Evolutionary conservation across 2,329 filamentous ascomycete genomes (phyloP).

Genomic region (Exophiala sp.): DNA sequence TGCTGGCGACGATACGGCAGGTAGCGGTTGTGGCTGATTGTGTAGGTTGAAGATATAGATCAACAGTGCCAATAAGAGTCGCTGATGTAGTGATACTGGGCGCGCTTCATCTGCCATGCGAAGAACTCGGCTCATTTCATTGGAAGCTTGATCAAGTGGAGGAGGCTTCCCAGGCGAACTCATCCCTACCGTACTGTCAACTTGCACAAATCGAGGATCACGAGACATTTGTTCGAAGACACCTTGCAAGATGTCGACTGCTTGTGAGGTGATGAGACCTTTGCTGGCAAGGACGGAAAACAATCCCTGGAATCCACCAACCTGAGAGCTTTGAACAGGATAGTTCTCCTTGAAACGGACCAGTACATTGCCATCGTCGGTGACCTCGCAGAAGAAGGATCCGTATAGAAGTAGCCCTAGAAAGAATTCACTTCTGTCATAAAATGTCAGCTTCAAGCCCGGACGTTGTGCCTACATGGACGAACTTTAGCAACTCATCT

Average conservation of each 20-base stretch:
- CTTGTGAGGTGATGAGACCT: constrained; percentile 10
- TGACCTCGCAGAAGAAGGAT: constrained; percentile 14
- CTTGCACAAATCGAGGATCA: constrained; percentile 1
- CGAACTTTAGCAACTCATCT: constrained; percentile 20
- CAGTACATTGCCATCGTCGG: constrained; percentile 10
- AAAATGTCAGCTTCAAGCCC: not conserved
- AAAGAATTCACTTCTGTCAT: constrained; percentile 20
- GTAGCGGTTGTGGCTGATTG: constrained; percentile 8
- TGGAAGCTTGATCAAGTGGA: not conserved
- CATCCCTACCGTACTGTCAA: not conserved
- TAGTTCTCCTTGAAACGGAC: constrained; percentile 17
- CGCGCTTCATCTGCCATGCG: constrained; percentile 6
- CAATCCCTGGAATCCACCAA: not conserved
- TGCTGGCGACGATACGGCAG: not conserved
- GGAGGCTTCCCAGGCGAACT: not conserved
- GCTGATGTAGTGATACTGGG: constrained; percentile 4
- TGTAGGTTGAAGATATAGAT: constrained; percentile 23
- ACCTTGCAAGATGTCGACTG: constrained; percentile 14
- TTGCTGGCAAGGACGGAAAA: constrained; percentile 11
- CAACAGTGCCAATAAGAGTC: constrained; percentile 14
- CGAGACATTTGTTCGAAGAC: constrained; percentile 9
- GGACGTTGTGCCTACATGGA: not conserved
- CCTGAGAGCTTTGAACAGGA: constrained; percentile 6
- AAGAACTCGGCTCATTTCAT: constrained; percentile 18
- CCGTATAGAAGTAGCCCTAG: constrained; percentile 16